A percentile compares a stretch with the other conserved stretches of the same genome.
Conservation (phyloP, 257 asterid species). For the Schizonepeta tenuifolia region DNA sequence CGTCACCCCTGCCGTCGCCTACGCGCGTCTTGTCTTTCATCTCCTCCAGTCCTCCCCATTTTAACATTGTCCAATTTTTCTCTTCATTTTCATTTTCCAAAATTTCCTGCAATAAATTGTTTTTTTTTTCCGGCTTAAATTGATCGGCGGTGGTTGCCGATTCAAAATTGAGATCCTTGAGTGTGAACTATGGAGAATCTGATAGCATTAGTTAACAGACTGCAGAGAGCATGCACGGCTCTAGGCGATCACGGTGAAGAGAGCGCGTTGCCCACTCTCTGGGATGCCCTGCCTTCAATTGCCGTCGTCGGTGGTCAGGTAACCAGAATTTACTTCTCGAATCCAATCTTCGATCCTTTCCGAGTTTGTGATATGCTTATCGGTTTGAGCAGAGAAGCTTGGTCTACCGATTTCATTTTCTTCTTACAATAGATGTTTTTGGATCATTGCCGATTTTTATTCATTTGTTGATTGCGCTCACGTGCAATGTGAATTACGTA, state of each 20-base stretch:
- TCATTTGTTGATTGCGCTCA: conserved; percentile 6
- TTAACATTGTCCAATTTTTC: too few species aligned
- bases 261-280: conserved; percentile 72
- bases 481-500: neutral
- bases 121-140: conserved; percentile 1
- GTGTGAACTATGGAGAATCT: conserved; percentile 60
- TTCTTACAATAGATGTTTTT: neutral
- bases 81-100: neutral
- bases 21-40: conserved; percentile 6
- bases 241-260: conserved; percentile 87
- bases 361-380: conserved; percentile 14
- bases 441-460: conserved; percentile 6
- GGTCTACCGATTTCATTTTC: neutral
- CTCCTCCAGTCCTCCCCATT: neutral
- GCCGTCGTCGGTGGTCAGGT: conserved; percentile 95
- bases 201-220: conserved; percentile 65
- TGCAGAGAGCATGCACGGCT: conserved; percentile 88
- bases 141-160: conserved; percentile 26
- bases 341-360: neutral
- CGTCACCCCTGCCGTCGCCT: conserved; percentile 25
- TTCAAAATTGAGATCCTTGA: conserved; percentile 23
- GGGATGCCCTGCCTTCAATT: conserved; percentile 85
- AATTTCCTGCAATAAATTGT: conserved; percentile 13
- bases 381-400: conserved; percentile 16
- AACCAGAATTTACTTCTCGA: conserved; percentile 6